Conservation (phyloP, 352 stramenopile species). For the Phytophthora sansomeana region DNA sequence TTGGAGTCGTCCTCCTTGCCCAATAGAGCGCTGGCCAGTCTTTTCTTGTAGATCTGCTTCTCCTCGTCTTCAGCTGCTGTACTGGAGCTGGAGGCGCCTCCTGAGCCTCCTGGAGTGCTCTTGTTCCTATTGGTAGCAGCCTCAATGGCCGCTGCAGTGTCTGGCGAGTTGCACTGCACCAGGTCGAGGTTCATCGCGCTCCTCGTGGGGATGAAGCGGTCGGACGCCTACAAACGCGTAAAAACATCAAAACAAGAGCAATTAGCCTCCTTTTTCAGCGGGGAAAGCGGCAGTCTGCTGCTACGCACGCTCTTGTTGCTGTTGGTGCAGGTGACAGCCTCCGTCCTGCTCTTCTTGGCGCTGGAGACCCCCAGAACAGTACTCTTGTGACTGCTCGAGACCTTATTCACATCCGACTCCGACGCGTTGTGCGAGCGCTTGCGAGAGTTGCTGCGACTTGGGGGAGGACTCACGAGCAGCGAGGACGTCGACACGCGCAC, state of each 20-base stretch:
- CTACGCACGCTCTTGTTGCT: conserved; percentile 43
- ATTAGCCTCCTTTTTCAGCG: conserved; percentile 13
- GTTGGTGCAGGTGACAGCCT: conserved; percentile 14
- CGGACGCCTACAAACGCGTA: conserved; percentile 44
- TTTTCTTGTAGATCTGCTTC: conserved; percentile 86
- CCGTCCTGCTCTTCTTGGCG: conserved; percentile 46
- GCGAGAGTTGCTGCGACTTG: conserved; percentile 21
- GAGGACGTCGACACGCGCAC: conserved; percentile 21
- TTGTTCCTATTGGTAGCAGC: conserved; percentile 39
- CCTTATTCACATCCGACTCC: conserved; percentile 32
- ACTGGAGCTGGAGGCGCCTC: conserved; percentile 7
- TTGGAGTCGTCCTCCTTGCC: conserved; percentile 75
- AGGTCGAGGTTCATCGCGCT: conserved; percentile 89
- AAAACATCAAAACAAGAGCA: conserved; percentile 10
- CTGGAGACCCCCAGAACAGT: conserved; percentile 21
- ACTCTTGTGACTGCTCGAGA: conserved; percentile 27
- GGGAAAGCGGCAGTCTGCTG: neutral
- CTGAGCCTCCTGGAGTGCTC: conserved; percentile 28
- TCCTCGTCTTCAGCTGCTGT: conserved; percentile 65
- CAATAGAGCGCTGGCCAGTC: conserved; percentile 82
- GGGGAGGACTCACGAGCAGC: conserved; percentile 21
- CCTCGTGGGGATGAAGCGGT: conserved; percentile 88
- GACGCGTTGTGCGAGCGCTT: conserved; percentile 38
- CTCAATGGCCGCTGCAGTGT: conserved; percentile 56
- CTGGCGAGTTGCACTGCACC: conserved; percentile 73